These are phyloP conservation scores for Cladobotryum protrusum DNA, from an alignment of 2,329 filamentous ascomycete species.

Conservation along the genomic window DNA sequence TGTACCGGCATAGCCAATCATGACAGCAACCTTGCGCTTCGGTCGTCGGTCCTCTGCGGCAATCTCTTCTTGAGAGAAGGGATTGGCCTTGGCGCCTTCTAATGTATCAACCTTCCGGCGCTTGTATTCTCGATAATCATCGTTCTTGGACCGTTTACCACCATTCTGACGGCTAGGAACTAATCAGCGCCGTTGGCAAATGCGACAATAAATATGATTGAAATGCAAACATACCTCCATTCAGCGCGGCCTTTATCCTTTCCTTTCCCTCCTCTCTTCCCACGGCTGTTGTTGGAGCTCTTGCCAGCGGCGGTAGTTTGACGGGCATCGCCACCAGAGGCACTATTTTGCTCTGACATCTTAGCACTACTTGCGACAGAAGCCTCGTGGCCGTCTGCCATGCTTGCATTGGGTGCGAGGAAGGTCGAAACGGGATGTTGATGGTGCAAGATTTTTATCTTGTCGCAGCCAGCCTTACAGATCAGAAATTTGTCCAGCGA, in stretches of 20 bases:
- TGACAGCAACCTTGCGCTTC: conserved; percentile 92
- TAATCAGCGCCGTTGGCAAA: conserved; percentile 29
- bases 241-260: conserved; percentile 18
- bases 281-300: conserved; percentile 8
- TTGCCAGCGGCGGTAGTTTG: neutral
- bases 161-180: conserved; percentile 29
- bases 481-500: conserved; percentile 10
- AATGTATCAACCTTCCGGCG: conserved; percentile 35
- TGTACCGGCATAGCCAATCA: conserved; percentile 92
- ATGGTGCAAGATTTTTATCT: neutral
- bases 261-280: conserved; percentile 22
- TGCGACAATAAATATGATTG: neutral
- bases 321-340: conserved; percentile 11
- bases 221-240: conserved; percentile 21
- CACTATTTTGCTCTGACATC: conserved; percentile 11
- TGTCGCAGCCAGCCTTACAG: conserved; percentile 1
- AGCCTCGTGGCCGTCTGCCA: conserved; percentile 27
- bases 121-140: conserved; percentile 36
- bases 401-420: conserved; percentile 23
- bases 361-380: conserved; percentile 20
- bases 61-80: conserved; percentile 71
- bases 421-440: conserved; percentile 3
- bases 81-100: conserved; percentile 32
- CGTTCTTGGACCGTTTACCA: conserved; percentile 34
- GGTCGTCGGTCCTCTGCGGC: conserved; percentile 79